A percentile compares a stretch with the other conserved stretches of the same genome.
These are phyloP conservation scores for Verruconis gallopava DNA, from an alignment of 2,329 filamentous ascomycete genomes.

Conservation along the genomic window DNA sequence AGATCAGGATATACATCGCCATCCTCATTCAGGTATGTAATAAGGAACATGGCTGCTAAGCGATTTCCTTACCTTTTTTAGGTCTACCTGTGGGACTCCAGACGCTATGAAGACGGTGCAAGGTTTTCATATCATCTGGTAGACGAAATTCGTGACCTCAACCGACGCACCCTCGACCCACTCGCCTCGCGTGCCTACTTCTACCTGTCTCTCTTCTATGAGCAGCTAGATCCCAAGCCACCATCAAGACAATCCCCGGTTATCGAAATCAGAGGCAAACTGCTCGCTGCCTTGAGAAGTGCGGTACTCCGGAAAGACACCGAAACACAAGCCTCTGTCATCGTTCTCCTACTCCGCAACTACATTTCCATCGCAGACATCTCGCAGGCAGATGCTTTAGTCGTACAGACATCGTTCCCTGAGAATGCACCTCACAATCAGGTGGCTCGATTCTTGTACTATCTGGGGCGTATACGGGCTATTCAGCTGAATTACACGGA, in stretches of 20 bases:
- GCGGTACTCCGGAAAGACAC: constrained; percentile 94
- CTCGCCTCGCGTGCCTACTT: constrained; percentile 94
- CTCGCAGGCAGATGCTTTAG: constrained; percentile 85
- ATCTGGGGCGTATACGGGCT: constrained; percentile 87
- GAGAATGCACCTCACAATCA: constrained; percentile 94
- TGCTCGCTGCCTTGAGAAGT: constrained; percentile 80
- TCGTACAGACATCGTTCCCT: constrained; percentile 92
- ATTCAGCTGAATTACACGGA: constrained; percentile 96
- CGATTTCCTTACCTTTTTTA: constrained; percentile 38
- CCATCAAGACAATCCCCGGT: constrained; percentile 81
- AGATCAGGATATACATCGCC: constrained; percentile 78
- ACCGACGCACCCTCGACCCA: constrained; percentile 86
- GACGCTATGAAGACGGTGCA: constrained; percentile 66
- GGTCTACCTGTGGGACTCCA: constrained; percentile 78
- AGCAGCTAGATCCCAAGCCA: constrained; percentile 75
- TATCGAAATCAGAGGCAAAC: constrained; percentile 70
- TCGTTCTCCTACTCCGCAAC: constrained; percentile 86
- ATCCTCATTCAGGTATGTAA: constrained; percentile 45
- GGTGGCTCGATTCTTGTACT: constrained; percentile 93
- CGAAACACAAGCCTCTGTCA: constrained; percentile 93
- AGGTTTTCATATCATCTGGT: constrained; percentile 75
- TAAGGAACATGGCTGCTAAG: too few species aligned
- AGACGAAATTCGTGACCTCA: constrained; percentile 74
- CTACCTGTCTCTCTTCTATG: constrained; percentile 92
- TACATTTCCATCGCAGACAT: constrained; percentile 96